Evolutionary conservation across 2,329 filamentous ascomycete genomes (phyloP).

Genomic region (Talaromyces atroroseus): DNA sequence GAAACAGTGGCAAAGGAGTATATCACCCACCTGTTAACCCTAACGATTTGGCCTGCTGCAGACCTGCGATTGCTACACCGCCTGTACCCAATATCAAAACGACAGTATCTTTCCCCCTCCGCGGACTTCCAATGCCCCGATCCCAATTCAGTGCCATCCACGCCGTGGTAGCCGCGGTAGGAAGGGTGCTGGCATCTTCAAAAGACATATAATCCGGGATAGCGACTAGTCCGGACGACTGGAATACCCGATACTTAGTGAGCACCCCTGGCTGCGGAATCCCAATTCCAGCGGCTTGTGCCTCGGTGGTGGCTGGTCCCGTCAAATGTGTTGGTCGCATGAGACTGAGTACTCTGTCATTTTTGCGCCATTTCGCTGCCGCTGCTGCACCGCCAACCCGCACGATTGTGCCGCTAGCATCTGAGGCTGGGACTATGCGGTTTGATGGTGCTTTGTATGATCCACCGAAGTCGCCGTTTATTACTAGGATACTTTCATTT

Average conservation of each 20-base stretch:
- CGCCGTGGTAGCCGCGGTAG: slow-evolving; percentile 46
- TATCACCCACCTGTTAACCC: slow-evolving; percentile 34
- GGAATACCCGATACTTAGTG: slow-evolving; percentile 39
- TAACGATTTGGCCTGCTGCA: slow-evolving; percentile 45
- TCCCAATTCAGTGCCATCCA: slow-evolving; percentile 46
- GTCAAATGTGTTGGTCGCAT: slow-evolving; percentile 51
- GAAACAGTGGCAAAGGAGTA: no score
- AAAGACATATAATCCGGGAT: slow-evolving; percentile 34
- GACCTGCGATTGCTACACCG: slow-evolving; percentile 42
- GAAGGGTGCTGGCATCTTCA: slow-evolving; percentile 38
- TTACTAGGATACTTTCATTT: slow-evolving; percentile 4
- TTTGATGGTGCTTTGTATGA: neutral
- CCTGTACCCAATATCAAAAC: slow-evolving; percentile 53
- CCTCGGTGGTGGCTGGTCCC: slow-evolving; percentile 53
- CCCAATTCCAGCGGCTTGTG: slow-evolving; percentile 56
- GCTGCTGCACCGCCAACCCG: slow-evolving; percentile 40
- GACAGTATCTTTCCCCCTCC: slow-evolving; percentile 35
- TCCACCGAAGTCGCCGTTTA: slow-evolving; percentile 18
- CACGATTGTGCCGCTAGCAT: slow-evolving; percentile 62
- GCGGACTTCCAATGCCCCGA: slow-evolving; percentile 36
- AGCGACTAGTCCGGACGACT: slow-evolving; percentile 35
- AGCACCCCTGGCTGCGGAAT: slow-evolving; percentile 50
- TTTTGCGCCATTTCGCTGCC: slow-evolving; percentile 48
- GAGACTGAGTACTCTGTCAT: slow-evolving; percentile 62
- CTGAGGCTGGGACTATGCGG: slow-evolving; percentile 58